Evolutionary conservation across 2,329 filamentous ascomycete genomes (phyloP).

Genomic region (Geoglossum cookeanum): DNA sequence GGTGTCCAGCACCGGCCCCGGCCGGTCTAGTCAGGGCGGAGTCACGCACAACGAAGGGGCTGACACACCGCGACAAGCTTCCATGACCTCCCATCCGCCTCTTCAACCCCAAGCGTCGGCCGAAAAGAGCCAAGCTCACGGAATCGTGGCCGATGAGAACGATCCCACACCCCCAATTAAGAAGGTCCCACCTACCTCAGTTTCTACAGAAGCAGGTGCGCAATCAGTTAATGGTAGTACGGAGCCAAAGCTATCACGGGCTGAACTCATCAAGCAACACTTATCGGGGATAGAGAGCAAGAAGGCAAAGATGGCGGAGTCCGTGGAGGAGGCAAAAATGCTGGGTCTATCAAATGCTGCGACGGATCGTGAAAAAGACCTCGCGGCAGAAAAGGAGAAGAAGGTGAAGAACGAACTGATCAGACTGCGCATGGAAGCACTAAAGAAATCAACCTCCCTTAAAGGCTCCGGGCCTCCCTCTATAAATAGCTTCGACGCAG

Average conservation of each 20-base stretch:
- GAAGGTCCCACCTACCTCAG: not conserved
- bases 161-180: not conserved
- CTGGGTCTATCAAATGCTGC: not conserved
- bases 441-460: constrained; percentile 1
- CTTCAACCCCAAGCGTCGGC: not conserved
- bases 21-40: not conserved
- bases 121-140: not conserved
- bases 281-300: constrained; percentile 32
- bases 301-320: not conserved
- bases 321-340: not conserved
- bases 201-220: constrained; percentile 8
- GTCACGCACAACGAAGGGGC: not conserved
- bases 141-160: not conserved
- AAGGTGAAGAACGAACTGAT: constrained; percentile 3
- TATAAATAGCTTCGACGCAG: not conserved
- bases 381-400: not conserved
- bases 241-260: constrained; percentile 40
- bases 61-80: not conserved
- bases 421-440: constrained; percentile 4
- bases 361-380: not conserved
- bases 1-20: not conserved
- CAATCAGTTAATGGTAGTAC: constrained; percentile 8
- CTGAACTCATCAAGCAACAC: constrained; percentile 57
- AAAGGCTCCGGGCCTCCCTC: not conserved
- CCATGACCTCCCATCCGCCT: not conserved